phyloP scores from a whole-genome alignment of 352 stramenopile genomes.

The Aphanomyces cochlioides region DNA sequence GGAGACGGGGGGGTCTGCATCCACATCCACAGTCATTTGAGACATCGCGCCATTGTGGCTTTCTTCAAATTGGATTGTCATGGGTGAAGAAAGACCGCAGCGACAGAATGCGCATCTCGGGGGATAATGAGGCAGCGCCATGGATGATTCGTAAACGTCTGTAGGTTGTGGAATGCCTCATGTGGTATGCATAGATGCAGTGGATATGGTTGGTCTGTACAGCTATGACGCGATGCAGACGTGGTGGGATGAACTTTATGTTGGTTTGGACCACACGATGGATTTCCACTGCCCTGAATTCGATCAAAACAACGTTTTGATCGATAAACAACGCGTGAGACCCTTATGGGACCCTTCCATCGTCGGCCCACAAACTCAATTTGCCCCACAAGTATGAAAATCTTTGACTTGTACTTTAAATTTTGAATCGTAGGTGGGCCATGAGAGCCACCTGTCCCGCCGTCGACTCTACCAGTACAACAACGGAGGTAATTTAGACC shows the following conservation, averaged over 20 bases:
- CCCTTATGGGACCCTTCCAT: conserved; percentile 16
- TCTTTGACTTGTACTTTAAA: not conserved
- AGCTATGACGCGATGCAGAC: conserved; percentile 72
- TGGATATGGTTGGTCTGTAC: conserved; percentile 72
- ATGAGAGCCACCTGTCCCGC: conserved; percentile 81
- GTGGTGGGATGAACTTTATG: conserved; percentile 96
- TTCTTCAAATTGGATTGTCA: too few species aligned
- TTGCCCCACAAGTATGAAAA: not conserved
- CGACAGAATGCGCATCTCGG: too few species aligned
- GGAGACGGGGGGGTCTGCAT: too few species aligned
- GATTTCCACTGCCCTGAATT: conserved; percentile 82
- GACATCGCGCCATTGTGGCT: too few species aligned
- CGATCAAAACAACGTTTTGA: not conserved
- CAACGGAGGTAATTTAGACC: conserved; percentile 42
- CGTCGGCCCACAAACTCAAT: conserved; percentile 9
- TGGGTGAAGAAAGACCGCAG: too few species aligned
- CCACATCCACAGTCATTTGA: too few species aligned
- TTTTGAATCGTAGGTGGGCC: conserved; percentile 40
- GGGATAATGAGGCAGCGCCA: too few species aligned
- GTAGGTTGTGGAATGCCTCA: not conserved
- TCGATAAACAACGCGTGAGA: conserved; percentile 10
- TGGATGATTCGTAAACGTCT: not conserved
- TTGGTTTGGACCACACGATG: conserved; percentile 89
- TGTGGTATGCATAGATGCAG: conserved; percentile 28
- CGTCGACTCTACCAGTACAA: conserved; percentile 76